Conservation (phyloP, 129 eudicot species). For the Heracleum sosnowskyi region DNA sequence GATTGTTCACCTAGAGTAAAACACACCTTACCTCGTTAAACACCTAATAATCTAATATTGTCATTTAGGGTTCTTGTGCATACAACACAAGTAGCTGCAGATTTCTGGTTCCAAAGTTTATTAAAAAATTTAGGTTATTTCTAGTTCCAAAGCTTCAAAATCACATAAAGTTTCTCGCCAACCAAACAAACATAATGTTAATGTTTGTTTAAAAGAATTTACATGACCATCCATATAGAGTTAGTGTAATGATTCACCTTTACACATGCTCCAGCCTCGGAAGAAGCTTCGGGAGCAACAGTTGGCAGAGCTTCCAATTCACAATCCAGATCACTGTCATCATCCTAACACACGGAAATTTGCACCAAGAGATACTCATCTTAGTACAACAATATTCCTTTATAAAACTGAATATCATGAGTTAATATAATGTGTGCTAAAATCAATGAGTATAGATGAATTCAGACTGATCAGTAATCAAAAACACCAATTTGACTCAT, state of each 20-base stretch:
- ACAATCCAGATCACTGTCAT: conserved; percentile 86
- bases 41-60: not conserved
- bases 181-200: not conserved
- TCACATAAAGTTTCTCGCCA: not conserved
- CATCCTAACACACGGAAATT: conserved; percentile 47
- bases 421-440: not conserved
- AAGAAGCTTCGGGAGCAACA: conserved; percentile 60
- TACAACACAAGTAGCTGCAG: not conserved
- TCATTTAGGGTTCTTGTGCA: not conserved
- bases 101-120: not conserved
- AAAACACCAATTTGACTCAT: not conserved
- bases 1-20: not conserved
- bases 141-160: not conserved
- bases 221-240: not conserved
- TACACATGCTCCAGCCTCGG: conserved; percentile 82
- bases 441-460: not conserved
- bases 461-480: not conserved
- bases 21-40: not conserved
- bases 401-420: not conserved
- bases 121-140: not conserved
- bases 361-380: not conserved
- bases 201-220: not conserved
- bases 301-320: conserved; percentile 80
- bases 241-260: conserved; percentile 34
- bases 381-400: not conserved